Evolutionary conservation across 2,329 filamentous ascomycete genomes (phyloP), one percentile per base, ranked within the genome.

Genomic region (Calonectria henricotiae): DNA sequence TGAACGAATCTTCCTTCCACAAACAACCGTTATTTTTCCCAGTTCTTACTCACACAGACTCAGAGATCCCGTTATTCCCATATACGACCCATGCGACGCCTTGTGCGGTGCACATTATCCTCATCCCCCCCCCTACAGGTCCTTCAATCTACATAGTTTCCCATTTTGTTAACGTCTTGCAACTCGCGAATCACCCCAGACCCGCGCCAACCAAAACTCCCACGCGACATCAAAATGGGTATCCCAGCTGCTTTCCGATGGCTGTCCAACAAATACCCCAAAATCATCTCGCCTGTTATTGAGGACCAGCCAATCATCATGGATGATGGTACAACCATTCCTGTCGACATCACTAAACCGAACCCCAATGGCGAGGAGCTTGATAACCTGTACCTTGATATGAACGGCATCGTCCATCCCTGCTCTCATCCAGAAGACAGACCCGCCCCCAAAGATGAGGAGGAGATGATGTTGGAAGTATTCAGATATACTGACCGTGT

Each of bases 361-460:
- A 99, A 99, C 80, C 97, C 97, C 3, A 99, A 99, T 84, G 95
- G 95, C 81, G 96, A 98, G 84, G 96, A 99, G 83, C 94, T 98
- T 79, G 96, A 99, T 85, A 99, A 99, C 79, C 87, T 99, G 6
- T 99, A 99, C 80, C 90, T 99, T 73, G 96, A 99, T 80, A 98
- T 99, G 96, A 99, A 99, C 83, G 97, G 96, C 81, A 99, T 99
- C 75, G 96, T 99, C 43, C 96, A 99, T 86, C 97, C 97, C 37
- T 99, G 96, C 85, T 98, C 96, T 55, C 96, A 99, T 84, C 96
- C 96, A 0, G 96, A 99, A 82, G 96, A 98, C 79, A 91, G 91
- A 73, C 95, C 96, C 2, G 91, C 96, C 4, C 96, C 96, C 12
- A 93, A 92, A 79, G 96, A 96, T 71, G 96, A 99, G 85, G 94